Evolutionary conservation across 805 yeast species (phyloP), one percentile per base, ranked within the genome.

Genomic region (Maudiozyma pseudohumilis): DNA sequence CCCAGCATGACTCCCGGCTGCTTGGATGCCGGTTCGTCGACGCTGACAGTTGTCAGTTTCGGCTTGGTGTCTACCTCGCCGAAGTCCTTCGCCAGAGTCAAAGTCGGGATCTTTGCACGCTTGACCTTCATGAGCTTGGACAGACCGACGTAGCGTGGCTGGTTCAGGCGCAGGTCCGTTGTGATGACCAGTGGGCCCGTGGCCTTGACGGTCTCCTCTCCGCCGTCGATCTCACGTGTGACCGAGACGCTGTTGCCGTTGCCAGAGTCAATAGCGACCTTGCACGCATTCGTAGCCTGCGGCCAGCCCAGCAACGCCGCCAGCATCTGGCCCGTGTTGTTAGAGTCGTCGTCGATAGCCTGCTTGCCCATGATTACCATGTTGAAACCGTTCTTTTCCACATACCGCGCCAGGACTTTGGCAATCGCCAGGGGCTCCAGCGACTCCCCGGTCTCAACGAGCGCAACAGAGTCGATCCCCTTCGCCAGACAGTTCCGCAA

Each of bases 61-160:
- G 74, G 71, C 23, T 72, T 59, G 9, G 76, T 55, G 31, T 79
- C 82, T 4, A 49, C 34, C 24, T 81, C 70, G n/a, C 79, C 82
- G 42, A 84, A 72, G 49, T 83, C 94, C 13, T 50, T 42, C n/a
- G 55, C 66, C 16, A 78, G 61, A 60, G 65, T 72, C 63, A 61
- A 74, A 59, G 54, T 75, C 69, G 77, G 85, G 58, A 88, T 69
- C 4, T 95, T 95, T 70, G 86, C 88, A 75, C 88, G 88, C 70
- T 92, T 92, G 39, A 97, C 97, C 69, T 92, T 92, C 97, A 92
- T 92, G 67, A 88, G 75, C 61, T 89, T 92, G 43, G 96, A 96
- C 56, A 92, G 70, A 11, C 94, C 76, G n/a, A 94, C 95, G 54
- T 86, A 92, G 52, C 96, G 78, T 31, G 99, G 98, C 56, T 77